Evolutionary conservation across 2,329 filamentous ascomycete genomes (phyloP), one percentile per base, ranked within the genome.

Genomic region (Colletotrichum viniferum): DNA sequence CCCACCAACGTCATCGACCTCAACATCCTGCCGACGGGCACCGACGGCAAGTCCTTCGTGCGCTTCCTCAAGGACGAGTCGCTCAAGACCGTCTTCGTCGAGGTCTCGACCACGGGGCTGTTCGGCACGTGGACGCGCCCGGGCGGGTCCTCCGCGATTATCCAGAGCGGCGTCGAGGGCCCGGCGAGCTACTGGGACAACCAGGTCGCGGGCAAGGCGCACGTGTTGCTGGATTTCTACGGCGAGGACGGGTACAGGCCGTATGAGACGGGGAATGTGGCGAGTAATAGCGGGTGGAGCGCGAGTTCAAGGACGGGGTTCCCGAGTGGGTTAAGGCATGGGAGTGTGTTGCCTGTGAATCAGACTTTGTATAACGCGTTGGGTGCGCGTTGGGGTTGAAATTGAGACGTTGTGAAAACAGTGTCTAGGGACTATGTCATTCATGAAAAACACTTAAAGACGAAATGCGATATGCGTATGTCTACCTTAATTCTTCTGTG

Each of bases 41-140:
- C 78, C 38, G 81, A 82, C 63, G 82, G 82, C 16, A 80, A 81
- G 48, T 83, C 83, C n/a, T 91, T 88, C 66, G 83, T 88, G 7
- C 86, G 89, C 60, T 91, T 91, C 81, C 83, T 91, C 81, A 91
- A 91, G 77, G 88, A 91, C 80, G 89, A 91, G 79, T 84, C 85
- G 1, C 85, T 82, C 4, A 89, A 89, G 76, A 87, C 85, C 0
- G 88, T 91, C 26, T 91, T 88, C 74, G 84, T 86, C 36, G 88
- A 91, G 77, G 84, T 86, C 64, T 86, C 85, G 5, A 85, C 86
- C 0, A 84, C 78, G 0, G 90, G 89, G 0, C 80, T 91, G 0
- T 88, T 90, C 70, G 89, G 89, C 1, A 86, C 82, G 2, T 91
- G 89, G 88, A 87, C 86, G 1, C 82, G 88, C 1, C 86, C 87